Base-by-base conservation (phyloP, 2,329 filamentous ascomycete genomes). In the Aureobasidium sp. region DNA sequence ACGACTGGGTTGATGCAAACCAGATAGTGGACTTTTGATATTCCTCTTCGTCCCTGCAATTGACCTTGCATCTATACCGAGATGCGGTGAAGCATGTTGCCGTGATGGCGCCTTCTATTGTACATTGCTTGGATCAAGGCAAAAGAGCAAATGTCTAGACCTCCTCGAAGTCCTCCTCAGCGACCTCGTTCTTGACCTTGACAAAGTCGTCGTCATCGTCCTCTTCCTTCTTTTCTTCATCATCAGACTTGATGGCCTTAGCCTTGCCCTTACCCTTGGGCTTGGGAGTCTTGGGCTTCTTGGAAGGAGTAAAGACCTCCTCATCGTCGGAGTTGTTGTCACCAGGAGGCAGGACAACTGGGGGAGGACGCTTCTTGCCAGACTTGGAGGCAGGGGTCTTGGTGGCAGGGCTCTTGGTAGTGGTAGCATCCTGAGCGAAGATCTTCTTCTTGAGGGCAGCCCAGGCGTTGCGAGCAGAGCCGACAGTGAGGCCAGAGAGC, bases 381-480 rank as follows among this genome's bases (percentile, higher is more conserved):
- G 56, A 48, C 27, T n/a, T 32, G 42, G 55, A 26, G 12, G 17
- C 36, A n/a, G 48, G 27, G 12, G 37, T 29, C 27, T 44, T 44
- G n/a, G n/a, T 5, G 46, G 47, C 6, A 20, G 48, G 3, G 15
- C 23, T n/a, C 20, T 32, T 32, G 57, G 34, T 2, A 10, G 23
- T 9, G 7, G 36, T 44, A 20, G 8, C 61, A 44, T 52, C 47
- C 23, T n/a, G n/a, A 17, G 39, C 12, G 15, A 17, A n/a, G n/a
- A 74, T 64, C 64, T 74, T 74, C 67, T 70, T 72, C 66, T 69
- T 71, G 66, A 74, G 70, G 2, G 39, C 52, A 32, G 53, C 47
- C 71, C 71, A 73, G 47, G 72, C 72, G 62, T 73, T 74, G 51
- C 62, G 51, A 17, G 70, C 70, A 15, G 68, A 71, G 23, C 63